A percentile compares a stretch with the other conserved stretches of the same genome.
Evolutionary conservation across 2,329 filamentous ascomycete genomes (phyloP).

Genomic region (Diaporthe ampelina): DNA sequence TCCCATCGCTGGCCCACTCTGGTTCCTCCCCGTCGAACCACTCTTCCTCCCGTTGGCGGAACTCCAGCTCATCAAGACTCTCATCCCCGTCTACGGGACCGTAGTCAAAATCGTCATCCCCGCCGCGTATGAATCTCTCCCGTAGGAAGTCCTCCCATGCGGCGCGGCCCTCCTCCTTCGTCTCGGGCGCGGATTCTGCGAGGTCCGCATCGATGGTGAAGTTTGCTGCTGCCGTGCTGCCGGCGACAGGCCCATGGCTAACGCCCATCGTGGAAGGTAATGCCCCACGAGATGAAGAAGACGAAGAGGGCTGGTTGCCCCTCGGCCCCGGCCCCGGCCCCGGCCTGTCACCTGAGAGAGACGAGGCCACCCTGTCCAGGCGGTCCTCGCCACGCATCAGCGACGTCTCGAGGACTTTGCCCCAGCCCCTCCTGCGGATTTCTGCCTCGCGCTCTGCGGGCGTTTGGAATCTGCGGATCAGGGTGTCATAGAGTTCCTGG

Average conservation of each 20-base stretch:
- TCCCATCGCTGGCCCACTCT: conserved; percentile 68
- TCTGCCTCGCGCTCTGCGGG: conserved; percentile 80
- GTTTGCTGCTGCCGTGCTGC: conserved; percentile 9
- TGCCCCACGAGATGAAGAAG: background rate
- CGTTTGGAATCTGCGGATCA: conserved; percentile 83
- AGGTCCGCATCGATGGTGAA: conserved; percentile 63
- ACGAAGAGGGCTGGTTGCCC: background rate
- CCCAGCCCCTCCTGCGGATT: conserved; percentile 81
- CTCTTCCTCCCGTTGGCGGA: conserved; percentile 75
- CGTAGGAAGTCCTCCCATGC: conserved; percentile 82
- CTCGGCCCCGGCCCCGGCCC: conserved; percentile 53
- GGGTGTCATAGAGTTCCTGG: conserved; percentile 84
- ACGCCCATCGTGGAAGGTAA: background rate
- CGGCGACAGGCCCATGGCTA: background rate
- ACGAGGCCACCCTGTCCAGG: conserved; percentile 67
- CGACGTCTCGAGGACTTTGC: conserved; percentile 83
- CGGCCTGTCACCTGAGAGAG: conserved; percentile 55
- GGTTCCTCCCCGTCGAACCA: conserved; percentile 88
- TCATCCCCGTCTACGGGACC: conserved; percentile 77
- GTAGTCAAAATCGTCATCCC: conserved; percentile 86
- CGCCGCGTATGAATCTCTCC: conserved; percentile 80
- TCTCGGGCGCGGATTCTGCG: conserved; percentile 61
- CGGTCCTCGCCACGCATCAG: conserved; percentile 83
- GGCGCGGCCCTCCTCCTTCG: conserved; percentile 74
- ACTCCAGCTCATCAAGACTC: conserved; percentile 75